Base-by-base conservation (phyloP, 2,329 filamentous ascomycete species). In the Trichoderma sp. region DNA sequence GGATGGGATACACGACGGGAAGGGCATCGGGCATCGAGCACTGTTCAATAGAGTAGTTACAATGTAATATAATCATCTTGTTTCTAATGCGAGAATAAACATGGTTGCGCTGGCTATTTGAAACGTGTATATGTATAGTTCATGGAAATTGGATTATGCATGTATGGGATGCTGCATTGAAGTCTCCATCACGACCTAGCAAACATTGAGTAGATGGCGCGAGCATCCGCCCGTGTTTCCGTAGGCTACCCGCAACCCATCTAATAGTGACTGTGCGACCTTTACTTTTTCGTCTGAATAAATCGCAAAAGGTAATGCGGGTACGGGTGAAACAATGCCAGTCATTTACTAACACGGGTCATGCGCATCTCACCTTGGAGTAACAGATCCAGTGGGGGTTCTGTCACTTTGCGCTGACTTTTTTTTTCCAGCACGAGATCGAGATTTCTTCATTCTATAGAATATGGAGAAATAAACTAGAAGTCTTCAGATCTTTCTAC, bases 201-300 rank as follows among this genome's bases (percentile, higher is more conserved):
- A 32, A 53, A 53, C 48, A 22, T 25, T 22, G 5, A 4, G 5
- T 10, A 37, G 3, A 25, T 19, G 15, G 19, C 56, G 19, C 56
- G 56, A 35, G 54, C 48, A 67, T 35, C 34, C 37, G 27, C 35
- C 39, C 64, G 64, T 57, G 57, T 61, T 54, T 45, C 63, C 58
- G 34, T 32, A 45, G 45, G n/a, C 35, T 48, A 50, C 19, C 35
- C 25, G 27, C 27, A 50, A 48, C 1, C 9, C 29, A 42, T 54
- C 54, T 19, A 15, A 2, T 6, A 4, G 13, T 22, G 3, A 2
- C 13, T 42, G 60, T 64, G 60, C 50, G 7, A 34, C 22, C 12
- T 4, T 63, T n/a, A n/a, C 6, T 10, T 17, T 9, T 17, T 7
- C 2, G 9, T 35, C 1, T 32, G 1, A 4, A 60, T 60, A 5